Evolutionary conservation across 768 basidiomycete species (phyloP).

Genomic region (Mycena rebaudengoi): DNA sequence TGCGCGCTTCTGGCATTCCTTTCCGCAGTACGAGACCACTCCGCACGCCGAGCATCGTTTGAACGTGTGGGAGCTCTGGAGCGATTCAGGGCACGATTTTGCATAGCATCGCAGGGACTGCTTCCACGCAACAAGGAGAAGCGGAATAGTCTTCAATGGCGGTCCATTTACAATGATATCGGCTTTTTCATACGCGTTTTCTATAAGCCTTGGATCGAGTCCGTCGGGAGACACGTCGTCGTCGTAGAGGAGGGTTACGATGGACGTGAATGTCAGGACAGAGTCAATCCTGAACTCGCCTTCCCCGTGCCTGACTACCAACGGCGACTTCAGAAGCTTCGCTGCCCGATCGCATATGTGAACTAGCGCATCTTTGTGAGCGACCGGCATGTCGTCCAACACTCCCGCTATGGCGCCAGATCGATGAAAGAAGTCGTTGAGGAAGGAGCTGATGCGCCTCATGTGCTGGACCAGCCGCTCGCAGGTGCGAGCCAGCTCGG

Average conservation of each 20-base stretch:
- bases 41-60: neutral
- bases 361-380: neutral
- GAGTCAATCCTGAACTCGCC: neutral
- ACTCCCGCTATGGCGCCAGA: neutral
- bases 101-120: conserved; percentile 2
- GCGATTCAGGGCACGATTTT: neutral
- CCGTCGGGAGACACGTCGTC: neutral
- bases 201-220: neutral
- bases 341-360: neutral
- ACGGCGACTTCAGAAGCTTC: neutral
- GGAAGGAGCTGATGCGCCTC: neutral
- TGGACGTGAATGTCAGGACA: neutral
- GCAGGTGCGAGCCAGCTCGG: no score
- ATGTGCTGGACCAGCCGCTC: neutral
- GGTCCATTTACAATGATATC: no score
- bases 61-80: conserved; percentile 4
- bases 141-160: neutral
- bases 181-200: no score
- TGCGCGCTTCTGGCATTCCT: neutral
- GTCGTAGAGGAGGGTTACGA: neutral
- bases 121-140: conserved; percentile 2
- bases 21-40: neutral
- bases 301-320: neutral
- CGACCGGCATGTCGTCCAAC: neutral
- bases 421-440: neutral